Evolutionary conservation across 2,329 filamentous ascomycete genomes (phyloP).

Genomic region (Colletotrichum sojae): DNA sequence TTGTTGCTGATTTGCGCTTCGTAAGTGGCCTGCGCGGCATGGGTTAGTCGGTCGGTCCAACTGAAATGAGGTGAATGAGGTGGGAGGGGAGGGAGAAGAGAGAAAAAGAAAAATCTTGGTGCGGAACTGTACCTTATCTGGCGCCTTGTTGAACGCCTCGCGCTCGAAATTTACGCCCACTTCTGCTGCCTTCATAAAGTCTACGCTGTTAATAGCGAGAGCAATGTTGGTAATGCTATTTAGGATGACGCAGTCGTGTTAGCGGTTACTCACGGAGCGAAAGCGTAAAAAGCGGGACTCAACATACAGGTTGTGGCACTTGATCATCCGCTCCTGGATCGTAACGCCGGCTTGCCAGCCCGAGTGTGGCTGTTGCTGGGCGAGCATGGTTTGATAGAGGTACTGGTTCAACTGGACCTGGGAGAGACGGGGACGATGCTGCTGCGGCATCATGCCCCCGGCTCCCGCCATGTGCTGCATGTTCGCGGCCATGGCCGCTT

Average conservation of each 20-base stretch:
- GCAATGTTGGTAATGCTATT: constrained; percentile 66
- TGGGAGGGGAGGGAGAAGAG: constrained; percentile 37
- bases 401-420: constrained; percentile 53
- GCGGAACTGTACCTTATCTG: constrained; percentile 60
- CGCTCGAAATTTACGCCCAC: constrained; percentile 64
- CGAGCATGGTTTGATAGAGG: constrained; percentile 57
- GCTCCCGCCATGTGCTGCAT: constrained; percentile 69
- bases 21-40: constrained; percentile 59
- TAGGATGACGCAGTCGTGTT: constrained; percentile 18
- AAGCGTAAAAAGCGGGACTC: constrained; percentile 3
- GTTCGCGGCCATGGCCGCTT: constrained; percentile 72
- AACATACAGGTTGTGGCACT: constrained; percentile 59
- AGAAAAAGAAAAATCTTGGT: not conserved
- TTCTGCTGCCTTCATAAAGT: constrained; percentile 58
- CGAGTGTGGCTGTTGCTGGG: constrained; percentile 50
- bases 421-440: constrained; percentile 54
- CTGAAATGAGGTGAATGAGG: too few relatives aligned
- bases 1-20: constrained; percentile 63
- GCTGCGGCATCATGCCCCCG: constrained; percentile 61
- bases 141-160: constrained; percentile 60
- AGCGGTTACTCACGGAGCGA: constrained; percentile 22
- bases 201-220: constrained; percentile 59
- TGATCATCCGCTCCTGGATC: constrained; percentile 58
- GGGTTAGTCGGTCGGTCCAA: constrained; percentile 6
- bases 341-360: constrained; percentile 58